Base-by-base conservation (phyloP, 139 green algal genomes). In the Mesotaenium endlicherianum region DNA sequence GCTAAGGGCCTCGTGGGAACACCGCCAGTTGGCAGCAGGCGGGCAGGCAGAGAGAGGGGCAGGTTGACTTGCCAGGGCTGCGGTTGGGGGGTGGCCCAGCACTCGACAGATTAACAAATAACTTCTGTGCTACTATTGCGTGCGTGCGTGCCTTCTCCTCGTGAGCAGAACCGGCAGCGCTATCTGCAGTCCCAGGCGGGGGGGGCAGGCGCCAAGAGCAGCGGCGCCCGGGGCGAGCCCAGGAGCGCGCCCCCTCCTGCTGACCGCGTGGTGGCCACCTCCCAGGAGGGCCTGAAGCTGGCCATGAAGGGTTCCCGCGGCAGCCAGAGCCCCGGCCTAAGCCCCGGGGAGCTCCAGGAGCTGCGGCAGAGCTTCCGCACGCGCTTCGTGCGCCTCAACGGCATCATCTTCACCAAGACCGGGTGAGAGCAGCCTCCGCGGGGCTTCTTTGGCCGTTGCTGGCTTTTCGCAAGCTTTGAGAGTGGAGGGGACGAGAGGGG, bases 341-440 rank as follows among this genome's bases (percentile, higher is more conserved):
- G 20, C 5, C 43, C 43, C 60, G 11, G 60, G 36, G 11, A 83
- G 60, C 60, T 72, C 5, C 60, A 39, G 43, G 6, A 85, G 72
- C 74, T 86, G 6, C 38, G 80, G 3, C 30, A 86, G 3, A 59
- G 8, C 43, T 86, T 86, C 74, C 74, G n/a, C 31, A 84, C 42
- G 34, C 45, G 14, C 36, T 86, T 77, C 55, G 80, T 86, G 43
- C 80, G 74, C 6, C 16, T 85, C 30, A 69, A 86, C 38, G 80
- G 80, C 31, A 86, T 86, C 72, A 42, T 86, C 14, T 86, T 86
- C 74, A 85, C 74, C 31, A 86, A 85, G 34, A 82, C 45, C 20
- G 30, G 71, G 71, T 80, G 71, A 31, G 31, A 20, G n/a, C n/a
- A n/a, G n/a, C n/a, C n/a, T 60, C n/a, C n/a, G n/a, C n/a, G n/a